Conservation (phyloP, 768 basidiomycete species). For the Termitomyces sp. region DNA sequence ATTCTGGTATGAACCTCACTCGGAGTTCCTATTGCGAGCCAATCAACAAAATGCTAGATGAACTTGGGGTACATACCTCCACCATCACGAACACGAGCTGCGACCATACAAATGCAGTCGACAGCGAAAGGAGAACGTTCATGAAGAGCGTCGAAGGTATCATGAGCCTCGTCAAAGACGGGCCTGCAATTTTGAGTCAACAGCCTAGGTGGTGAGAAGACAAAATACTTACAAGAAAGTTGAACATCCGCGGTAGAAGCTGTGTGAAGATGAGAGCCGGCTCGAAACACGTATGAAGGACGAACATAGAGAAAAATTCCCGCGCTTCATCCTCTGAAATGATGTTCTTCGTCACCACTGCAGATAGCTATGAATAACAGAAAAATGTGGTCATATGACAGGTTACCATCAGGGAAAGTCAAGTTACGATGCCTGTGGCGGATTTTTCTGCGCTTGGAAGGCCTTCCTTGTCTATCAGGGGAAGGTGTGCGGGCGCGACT, state of each 20-base stretch:
- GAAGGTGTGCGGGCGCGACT: slow-evolving; percentile 72
- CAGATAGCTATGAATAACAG: slow-evolving; percentile 8
- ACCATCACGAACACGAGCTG: slow-evolving; percentile 84
- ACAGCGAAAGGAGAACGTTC: slow-evolving; percentile 91
- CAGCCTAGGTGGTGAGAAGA: slow-evolving; percentile 13
- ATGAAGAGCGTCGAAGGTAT: slow-evolving; percentile 83
- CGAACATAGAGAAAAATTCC: slow-evolving; percentile 81
- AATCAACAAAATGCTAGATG: background rate
- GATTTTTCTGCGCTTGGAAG: slow-evolving; percentile 67
- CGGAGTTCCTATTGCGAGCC: slow-evolving; percentile 44
- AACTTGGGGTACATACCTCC: slow-evolving; percentile 51
- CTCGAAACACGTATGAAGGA: slow-evolving; percentile 11
- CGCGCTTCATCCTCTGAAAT: slow-evolving; percentile 80
- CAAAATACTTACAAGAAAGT: slow-evolving; percentile 52
- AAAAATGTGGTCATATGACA: slow-evolving; percentile 1
- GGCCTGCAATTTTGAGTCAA: slow-evolving; percentile 35
- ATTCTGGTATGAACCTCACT: slow-evolving; percentile 72
- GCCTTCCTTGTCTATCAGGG: slow-evolving; percentile 63
- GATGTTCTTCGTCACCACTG: slow-evolving; percentile 81
- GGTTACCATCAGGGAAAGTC: slow-evolving; percentile 72
- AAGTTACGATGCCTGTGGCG: slow-evolving; percentile 57
- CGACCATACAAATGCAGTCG: slow-evolving; percentile 91
- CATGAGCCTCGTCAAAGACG: slow-evolving; percentile 76
- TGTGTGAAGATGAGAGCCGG: slow-evolving; percentile 24
- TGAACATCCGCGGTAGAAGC: slow-evolving; percentile 91